Conservation (phyloP, 495 filamentous ascomycete species). For the Neurospora hispaniola region DNA sequence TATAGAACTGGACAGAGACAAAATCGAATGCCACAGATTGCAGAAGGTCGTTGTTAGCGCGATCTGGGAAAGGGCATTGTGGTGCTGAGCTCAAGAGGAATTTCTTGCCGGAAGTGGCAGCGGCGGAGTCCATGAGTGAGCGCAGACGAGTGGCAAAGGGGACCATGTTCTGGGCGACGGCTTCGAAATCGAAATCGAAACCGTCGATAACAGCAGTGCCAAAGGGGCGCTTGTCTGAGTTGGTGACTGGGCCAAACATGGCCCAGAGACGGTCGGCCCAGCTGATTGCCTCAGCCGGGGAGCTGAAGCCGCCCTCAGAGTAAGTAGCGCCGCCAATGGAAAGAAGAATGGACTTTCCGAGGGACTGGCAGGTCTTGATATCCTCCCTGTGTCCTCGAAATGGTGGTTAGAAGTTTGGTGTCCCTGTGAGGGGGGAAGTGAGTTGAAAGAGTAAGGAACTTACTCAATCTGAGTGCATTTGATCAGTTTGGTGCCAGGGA, state of each 20-base stretch:
- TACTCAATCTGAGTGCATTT: slow-evolving; percentile 56
- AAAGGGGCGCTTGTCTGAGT: slow-evolving; percentile 46
- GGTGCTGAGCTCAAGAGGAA: slow-evolving; percentile 58
- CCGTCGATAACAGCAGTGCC: slow-evolving; percentile 55
- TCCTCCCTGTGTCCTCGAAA: slow-evolving; percentile 28
- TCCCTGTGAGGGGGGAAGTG: not conserved
- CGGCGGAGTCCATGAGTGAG: slow-evolving; percentile 37
- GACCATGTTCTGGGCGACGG: slow-evolving; percentile 36
- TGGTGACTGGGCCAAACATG: slow-evolving; percentile 48
- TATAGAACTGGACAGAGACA: slow-evolving; percentile 60
- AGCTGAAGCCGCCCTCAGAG: slow-evolving; percentile 50
- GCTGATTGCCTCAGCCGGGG: slow-evolving; percentile 36
- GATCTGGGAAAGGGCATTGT: slow-evolving; percentile 57
- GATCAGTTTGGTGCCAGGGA: slow-evolving; percentile 43
- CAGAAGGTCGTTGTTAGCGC: slow-evolving; percentile 46
- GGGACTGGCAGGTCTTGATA: slow-evolving; percentile 53
- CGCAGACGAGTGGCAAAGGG: slow-evolving; percentile 48
- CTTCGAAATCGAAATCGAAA: slow-evolving; percentile 62
- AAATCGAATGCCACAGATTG: slow-evolving; percentile 49
- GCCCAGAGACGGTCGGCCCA: slow-evolving; percentile 56
- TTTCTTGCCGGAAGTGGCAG: slow-evolving; percentile 24
- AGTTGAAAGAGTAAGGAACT: not conserved
- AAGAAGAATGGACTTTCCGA: slow-evolving; percentile 54
- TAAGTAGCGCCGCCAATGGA: slow-evolving; percentile 58
- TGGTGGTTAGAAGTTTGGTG: not conserved